Conservation (phyloP, 306 rosid genomes). For the Quercus berberidifolia region DNA sequence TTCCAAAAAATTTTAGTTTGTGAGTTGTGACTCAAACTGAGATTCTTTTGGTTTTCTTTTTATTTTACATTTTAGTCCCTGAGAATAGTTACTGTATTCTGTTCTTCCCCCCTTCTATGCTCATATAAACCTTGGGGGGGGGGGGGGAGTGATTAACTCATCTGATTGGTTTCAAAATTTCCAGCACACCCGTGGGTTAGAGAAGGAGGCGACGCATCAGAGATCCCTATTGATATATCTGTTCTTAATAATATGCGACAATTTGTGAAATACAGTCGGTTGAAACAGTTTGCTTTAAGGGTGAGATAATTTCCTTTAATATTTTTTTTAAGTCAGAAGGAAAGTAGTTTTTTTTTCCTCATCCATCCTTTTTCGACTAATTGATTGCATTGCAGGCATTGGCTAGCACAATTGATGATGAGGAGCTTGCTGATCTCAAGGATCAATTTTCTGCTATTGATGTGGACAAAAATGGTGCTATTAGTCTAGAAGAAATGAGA, state of each 20-base stretch:
- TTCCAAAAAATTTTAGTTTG: neutral
- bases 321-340: slow-evolving; percentile 14
- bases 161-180: slow-evolving; percentile 29
- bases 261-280: slow-evolving; percentile 87
- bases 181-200: slow-evolving; percentile 97
- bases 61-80: neutral
- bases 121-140: neutral
- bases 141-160: slow-evolving; percentile 10
- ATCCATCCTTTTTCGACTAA: slow-evolving; percentile 7
- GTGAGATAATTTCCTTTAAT: slow-evolving; percentile 30
- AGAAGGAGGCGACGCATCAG: slow-evolving; percentile 93
- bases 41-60: neutral
- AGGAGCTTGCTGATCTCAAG: slow-evolving; percentile 78
- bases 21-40: neutral
- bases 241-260: slow-evolving; percentile 90
- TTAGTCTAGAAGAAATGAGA: slow-evolving; percentile 99
- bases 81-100: slow-evolving; percentile 8
- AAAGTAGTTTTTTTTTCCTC: slow-evolving; percentile 4
- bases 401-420: slow-evolving; percentile 92
- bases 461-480: slow-evolving; percentile 91
- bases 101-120: neutral
- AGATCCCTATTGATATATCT: slow-evolving; percentile 94
- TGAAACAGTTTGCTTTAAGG: slow-evolving; percentile 97
- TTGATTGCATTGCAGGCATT: slow-evolving; percentile 64
- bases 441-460: slow-evolving; percentile 99